Evolutionary conservation across 2,329 filamentous ascomycete species (phyloP).

Genomic region (Corniculantispora saksenae): DNA sequence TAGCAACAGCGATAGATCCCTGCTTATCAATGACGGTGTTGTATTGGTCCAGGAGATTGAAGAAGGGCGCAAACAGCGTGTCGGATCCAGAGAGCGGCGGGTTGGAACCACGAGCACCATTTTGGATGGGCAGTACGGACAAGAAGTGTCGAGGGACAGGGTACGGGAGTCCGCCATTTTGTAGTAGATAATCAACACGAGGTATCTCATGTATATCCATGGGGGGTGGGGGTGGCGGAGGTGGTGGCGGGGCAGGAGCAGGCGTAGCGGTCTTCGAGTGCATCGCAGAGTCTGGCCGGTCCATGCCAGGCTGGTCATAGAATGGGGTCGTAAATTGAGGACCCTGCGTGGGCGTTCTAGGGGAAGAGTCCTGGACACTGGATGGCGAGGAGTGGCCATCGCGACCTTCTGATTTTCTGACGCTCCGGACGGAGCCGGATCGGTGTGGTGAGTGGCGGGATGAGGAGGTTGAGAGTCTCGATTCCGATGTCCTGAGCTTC

Average conservation of each 20-base stretch:
- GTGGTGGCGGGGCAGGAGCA: slow-evolving; percentile 41
- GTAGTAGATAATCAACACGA: slow-evolving; percentile 86
- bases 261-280: slow-evolving; percentile 43
- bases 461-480: slow-evolving; percentile 36
- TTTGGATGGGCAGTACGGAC: slow-evolving; percentile 59
- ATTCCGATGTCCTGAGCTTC: slow-evolving; percentile 36
- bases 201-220: slow-evolving; percentile 71
- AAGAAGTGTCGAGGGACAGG: slow-evolving; percentile 74
- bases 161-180: slow-evolving; percentile 78
- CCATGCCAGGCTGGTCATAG: slow-evolving; percentile 43
- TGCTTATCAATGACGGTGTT: slow-evolving; percentile 76
- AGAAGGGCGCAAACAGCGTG: slow-evolving; percentile 79
- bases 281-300: slow-evolving; percentile 33
- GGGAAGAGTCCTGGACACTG: slow-evolving; percentile 56
- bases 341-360: slow-evolving; percentile 60
- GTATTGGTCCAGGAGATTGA: slow-evolving; percentile 83
- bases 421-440: slow-evolving; percentile 40
- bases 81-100: slow-evolving; percentile 67
- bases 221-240: slow-evolving; percentile 65
- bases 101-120: slow-evolving; percentile 60
- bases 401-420: slow-evolving; percentile 39
- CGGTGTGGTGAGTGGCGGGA: slow-evolving; percentile 38
- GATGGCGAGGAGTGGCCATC: slow-evolving; percentile 49
- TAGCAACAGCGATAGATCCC: slow-evolving; percentile 91
- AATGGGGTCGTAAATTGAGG: slow-evolving; percentile 51